These are phyloP conservation scores for Fusarium sp. DNA, from an alignment of 2,329 filamentous ascomycete species.

Conservation along the genomic window DNA sequence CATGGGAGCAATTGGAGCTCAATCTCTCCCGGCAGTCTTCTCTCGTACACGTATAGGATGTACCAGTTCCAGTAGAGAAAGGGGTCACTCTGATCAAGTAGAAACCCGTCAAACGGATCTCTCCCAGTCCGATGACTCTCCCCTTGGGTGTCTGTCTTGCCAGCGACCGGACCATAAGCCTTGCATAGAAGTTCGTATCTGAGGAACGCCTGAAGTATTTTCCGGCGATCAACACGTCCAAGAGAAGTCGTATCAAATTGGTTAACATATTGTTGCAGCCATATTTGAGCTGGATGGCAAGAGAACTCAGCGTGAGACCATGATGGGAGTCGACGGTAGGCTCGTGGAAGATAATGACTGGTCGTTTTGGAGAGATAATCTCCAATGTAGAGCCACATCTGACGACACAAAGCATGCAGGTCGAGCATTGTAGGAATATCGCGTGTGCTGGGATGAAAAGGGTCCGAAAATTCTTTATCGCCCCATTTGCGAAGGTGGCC, in stretches of 20 bases:
- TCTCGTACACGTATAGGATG: background rate
- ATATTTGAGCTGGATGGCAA: background rate
- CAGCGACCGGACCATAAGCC: background rate
- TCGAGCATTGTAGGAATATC: background rate
- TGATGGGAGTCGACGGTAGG: background rate
- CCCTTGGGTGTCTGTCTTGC: background rate
- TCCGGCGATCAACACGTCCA: background rate
- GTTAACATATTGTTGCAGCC: background rate
- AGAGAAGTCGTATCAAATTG: background rate
- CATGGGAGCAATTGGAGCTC: background rate
- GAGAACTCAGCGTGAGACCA: background rate
- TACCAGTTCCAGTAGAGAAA: conserved; percentile 6
- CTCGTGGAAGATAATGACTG: background rate
- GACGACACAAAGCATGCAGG: background rate
- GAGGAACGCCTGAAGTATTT: conserved; percentile 3
- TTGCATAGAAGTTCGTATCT: conserved; percentile 14
- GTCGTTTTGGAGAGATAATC: conserved; percentile 1
- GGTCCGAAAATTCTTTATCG: background rate
- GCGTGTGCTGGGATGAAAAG: background rate
- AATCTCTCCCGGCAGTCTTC: background rate
- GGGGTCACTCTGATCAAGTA: background rate
- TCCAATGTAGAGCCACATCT: background rate
- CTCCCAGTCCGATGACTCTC: too few species aligned
- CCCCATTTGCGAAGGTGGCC: background rate
- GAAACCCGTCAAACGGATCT: background rate